phyloP scores from a whole-genome alignment of 2,329 filamentous ascomycete species.

The Alternaria infectoria region DNA sequence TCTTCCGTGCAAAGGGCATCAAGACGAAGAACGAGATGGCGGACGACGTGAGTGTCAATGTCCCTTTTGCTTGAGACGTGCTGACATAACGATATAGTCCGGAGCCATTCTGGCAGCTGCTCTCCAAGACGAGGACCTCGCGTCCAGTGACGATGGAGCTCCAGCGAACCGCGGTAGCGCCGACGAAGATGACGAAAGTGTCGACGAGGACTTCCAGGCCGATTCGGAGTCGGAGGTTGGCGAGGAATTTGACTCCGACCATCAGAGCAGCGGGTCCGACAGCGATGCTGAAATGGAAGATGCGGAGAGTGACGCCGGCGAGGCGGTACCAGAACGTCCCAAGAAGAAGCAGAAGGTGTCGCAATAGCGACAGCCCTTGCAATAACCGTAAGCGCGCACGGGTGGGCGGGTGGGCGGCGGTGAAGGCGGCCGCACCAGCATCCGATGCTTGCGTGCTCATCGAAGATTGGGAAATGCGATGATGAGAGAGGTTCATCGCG shows the following conservation, averaged over 20 bases:
- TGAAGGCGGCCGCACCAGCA: conserved; percentile 27
- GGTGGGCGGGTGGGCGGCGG: conserved; percentile 23
- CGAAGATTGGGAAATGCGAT: conserved; percentile 16
- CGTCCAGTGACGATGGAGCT: conserved; percentile 76
- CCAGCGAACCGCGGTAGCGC: conserved; percentile 84
- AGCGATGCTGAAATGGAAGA: conserved; percentile 70
- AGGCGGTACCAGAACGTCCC: conserved; percentile 61
- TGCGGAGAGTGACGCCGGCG: conserved; percentile 61
- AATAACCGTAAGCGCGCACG: conserved; percentile 3
- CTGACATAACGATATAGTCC: conserved; percentile 51
- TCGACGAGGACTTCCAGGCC: conserved; percentile 94
- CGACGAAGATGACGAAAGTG: conserved; percentile 93
- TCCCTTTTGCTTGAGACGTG: background rate
- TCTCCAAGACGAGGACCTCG: conserved; percentile 81
- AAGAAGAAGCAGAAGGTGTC: conserved; percentile 69
- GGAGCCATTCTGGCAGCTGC: conserved; percentile 75
- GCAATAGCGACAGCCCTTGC: conserved; percentile 29
- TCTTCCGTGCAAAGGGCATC: conserved; percentile 95
- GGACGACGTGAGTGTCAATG: conserved; percentile 73
- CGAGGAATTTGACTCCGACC: conserved; percentile 91
- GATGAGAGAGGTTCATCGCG: conserved; percentile 28
- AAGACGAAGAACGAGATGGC: conserved; percentile 99
- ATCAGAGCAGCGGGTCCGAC: conserved; percentile 80
- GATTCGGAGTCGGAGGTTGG: conserved; percentile 94
- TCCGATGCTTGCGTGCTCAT: conserved; percentile 30